phyloP scores from a whole-genome alignment of 805 yeast species.

The Candida insectalens region DNA sequence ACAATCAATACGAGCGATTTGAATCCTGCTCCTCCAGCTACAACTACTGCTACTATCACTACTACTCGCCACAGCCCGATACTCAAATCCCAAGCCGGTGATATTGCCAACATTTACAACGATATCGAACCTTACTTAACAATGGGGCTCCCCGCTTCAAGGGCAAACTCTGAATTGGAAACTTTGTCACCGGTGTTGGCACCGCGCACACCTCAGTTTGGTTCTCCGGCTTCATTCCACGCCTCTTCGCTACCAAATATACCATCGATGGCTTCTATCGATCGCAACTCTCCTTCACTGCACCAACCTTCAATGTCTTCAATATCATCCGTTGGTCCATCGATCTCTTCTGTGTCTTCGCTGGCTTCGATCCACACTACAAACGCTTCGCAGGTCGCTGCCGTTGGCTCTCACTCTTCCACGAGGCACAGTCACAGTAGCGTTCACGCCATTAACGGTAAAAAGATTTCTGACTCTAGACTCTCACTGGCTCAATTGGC shows the following conservation, averaged over 20 bases:
- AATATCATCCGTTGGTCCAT: not conserved
- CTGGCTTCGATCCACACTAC: not conserved
- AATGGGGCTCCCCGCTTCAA: no score
- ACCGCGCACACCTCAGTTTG: not conserved
- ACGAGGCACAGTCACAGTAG: constrained; percentile 1
- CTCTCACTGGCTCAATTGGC: constrained; percentile 49
- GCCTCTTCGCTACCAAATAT: not conserved
- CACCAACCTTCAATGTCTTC: not conserved
- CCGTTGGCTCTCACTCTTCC: not conserved
- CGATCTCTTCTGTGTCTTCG: not conserved
- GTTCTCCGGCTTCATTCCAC: not conserved
- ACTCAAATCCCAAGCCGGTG: not conserved
- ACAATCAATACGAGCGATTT: not conserved
- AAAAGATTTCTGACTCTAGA: constrained; percentile 36
- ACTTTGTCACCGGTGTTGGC: not conserved
- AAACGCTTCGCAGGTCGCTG: not conserved
- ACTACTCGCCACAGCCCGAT: not conserved
- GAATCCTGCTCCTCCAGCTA: not conserved
- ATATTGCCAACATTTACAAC: not conserved
- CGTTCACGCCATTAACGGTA: constrained; percentile 5
- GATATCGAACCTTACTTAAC: not conserved
- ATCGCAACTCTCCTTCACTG: not conserved
- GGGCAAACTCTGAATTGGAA: not conserved
- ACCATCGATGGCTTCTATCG: no score
- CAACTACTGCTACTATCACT: not conserved